Conservation (phyloP, 352 stramenopile genomes). For the Phytophthora rubi region DNA sequence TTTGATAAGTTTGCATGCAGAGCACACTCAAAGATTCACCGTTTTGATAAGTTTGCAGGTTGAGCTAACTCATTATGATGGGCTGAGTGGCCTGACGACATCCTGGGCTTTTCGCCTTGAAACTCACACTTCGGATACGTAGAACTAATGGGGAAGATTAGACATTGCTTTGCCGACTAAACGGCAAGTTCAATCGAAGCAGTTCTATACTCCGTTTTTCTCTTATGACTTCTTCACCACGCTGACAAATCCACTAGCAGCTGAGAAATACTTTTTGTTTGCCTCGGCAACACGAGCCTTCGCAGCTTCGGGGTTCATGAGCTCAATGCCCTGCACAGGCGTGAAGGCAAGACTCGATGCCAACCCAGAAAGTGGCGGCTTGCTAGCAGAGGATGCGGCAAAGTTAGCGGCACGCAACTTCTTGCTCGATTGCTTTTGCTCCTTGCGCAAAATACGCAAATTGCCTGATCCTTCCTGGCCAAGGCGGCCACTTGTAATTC, state of each 20-base stretch:
- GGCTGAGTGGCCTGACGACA: no score
- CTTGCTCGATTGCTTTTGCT: constrained; percentile 92
- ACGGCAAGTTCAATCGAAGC: constrained; percentile 1
- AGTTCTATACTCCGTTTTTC: neutral
- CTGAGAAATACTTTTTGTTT: constrained; percentile 98
- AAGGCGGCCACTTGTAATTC: constrained; percentile 93
- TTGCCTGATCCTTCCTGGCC: constrained; percentile 89
- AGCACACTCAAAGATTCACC: no score
- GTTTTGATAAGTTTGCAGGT: no score
- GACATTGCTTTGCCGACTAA: neutral
- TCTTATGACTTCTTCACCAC: constrained; percentile 84
- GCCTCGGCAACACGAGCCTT: constrained; percentile 91
- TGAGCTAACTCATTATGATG: no score
- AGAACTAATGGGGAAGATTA: neutral
- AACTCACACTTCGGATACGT: no score
- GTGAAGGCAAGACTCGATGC: constrained; percentile 98
- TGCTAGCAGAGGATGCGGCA: constrained; percentile 46
- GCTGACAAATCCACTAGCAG: constrained; percentile 95
- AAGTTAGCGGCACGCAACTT: constrained; percentile 94
- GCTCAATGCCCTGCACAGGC: constrained; percentile 96
- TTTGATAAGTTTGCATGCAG: no score
- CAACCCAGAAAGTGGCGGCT: constrained; percentile 86
- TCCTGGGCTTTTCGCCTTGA: no score
- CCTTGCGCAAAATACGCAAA: constrained; percentile 89
- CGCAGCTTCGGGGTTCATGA: constrained; percentile 97